Conservation (phyloP, 345 rosid species). For the rapeseed (Brassica napus) region DNA sequence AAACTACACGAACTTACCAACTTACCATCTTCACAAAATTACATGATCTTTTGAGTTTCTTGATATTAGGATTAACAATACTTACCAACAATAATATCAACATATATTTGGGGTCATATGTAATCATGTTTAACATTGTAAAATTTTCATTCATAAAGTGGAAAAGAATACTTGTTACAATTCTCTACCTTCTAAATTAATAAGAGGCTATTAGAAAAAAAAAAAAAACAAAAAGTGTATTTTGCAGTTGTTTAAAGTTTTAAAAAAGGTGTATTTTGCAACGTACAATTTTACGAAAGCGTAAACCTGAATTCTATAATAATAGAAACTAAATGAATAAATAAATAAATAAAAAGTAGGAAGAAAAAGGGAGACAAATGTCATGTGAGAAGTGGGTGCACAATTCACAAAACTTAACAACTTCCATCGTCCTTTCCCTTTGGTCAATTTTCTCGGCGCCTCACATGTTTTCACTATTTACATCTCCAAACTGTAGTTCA, state of each 20-base stretch:
- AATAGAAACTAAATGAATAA: neutral
- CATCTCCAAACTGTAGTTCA: neutral
- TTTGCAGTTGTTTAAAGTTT: neutral
- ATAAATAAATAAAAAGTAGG: constrained; percentile 6
- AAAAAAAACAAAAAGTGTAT: neutral
- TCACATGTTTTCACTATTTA: neutral
- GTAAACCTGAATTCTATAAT: neutral
- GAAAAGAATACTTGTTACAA: neutral
- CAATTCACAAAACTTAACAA: constrained; percentile 15
- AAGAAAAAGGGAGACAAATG: constrained; percentile 25
- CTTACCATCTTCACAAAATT: too few species aligned
- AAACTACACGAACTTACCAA: too few species aligned
- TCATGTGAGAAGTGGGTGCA: constrained; percentile 15
- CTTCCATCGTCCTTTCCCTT: constrained; percentile 1
- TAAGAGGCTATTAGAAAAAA: neutral
- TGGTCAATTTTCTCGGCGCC: constrained; percentile 35
- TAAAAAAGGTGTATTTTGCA: neutral
- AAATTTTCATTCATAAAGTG: neutral
- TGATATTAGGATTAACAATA: neutral
- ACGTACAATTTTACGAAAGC: neutral
- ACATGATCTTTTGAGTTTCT: too few species aligned
- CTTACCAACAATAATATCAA: neutral
- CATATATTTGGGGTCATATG: neutral
- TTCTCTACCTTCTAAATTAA: neutral
- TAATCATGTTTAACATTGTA: neutral